Conservation (phyloP, 2,329 filamentous ascomycete genomes). For the Thermoascus crustaceus region DNA sequence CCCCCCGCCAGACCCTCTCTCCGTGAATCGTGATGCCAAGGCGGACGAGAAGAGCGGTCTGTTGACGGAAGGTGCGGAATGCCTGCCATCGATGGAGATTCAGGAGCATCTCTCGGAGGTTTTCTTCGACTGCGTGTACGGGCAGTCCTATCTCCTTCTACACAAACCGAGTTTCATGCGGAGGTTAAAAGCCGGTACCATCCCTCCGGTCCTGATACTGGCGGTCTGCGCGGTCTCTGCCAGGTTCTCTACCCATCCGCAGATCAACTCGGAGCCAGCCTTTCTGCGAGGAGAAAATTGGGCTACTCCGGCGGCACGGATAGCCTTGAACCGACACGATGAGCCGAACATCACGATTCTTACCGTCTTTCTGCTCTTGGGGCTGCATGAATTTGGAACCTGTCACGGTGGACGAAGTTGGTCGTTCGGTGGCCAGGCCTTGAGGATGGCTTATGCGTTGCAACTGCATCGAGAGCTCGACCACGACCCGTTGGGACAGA, state of each 20-base stretch:
- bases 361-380: conserved; percentile 79
- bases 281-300: conserved; percentile 87
- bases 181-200: conserved; percentile 61
- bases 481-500: conserved; percentile 63
- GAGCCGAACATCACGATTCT: conserved; percentile 94
- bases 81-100: conserved; percentile 73
- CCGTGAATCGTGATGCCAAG: conserved; percentile 50
- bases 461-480: conserved; percentile 90
- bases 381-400: conserved; percentile 91
- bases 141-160: conserved; percentile 85
- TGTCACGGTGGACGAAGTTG: conserved; percentile 94
- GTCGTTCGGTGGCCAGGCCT: conserved; percentile 90
- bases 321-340: conserved; percentile 80
- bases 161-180: conserved; percentile 98
- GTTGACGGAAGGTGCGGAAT: conserved; percentile 71
- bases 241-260: conserved; percentile 83
- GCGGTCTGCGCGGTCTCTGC: conserved; percentile 94
- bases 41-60: conserved; percentile 68
- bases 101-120: conserved; percentile 91
- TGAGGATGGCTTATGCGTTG: conserved; percentile 92
- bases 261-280: conserved; percentile 64
- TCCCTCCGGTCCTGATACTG: conserved; percentile 86
- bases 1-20: conserved; percentile 41
- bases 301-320: conserved; percentile 79
- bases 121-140: conserved; percentile 93